Conservation (phyloP, 805 yeast species). For the Soucietia sequanensis region DNA sequence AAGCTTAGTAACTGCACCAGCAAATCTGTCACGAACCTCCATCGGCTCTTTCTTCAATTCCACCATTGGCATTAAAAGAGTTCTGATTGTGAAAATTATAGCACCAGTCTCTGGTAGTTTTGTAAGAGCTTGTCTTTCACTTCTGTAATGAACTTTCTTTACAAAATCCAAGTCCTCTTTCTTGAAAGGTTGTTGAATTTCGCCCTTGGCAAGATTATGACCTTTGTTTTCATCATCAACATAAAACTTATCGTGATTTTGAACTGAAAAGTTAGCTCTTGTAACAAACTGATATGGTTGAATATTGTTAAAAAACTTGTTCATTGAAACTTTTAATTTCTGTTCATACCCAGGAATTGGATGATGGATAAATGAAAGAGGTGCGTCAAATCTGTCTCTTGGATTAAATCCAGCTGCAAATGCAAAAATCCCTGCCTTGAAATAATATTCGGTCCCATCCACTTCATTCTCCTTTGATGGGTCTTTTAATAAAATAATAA, state of each 20-base stretch:
- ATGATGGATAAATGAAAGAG: slow-evolving; percentile 36
- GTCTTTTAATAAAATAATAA: slow-evolving; percentile 37
- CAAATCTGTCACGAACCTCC: slow-evolving; percentile 48
- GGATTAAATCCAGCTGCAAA: slow-evolving; percentile 48
- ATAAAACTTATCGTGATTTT: slow-evolving; percentile 31
- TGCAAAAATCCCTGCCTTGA: slow-evolving; percentile 45
- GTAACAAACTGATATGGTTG: slow-evolving; percentile 38
- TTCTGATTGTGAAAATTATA: slow-evolving; percentile 39
- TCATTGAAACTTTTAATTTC: slow-evolving; percentile 41
- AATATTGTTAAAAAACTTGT: slow-evolving; percentile 36
- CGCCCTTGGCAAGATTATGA: slow-evolving; percentile 28
- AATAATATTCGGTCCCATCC: slow-evolving; percentile 37
- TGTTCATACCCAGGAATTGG: slow-evolving; percentile 43
- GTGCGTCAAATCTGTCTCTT: slow-evolving; percentile 32
- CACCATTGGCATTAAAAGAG: slow-evolving; percentile 37
- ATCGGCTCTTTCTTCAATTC: slow-evolving; percentile 28
- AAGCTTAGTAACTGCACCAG: slow-evolving; percentile 63
- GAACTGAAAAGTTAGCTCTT: slow-evolving; percentile 41
- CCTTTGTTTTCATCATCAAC: slow-evolving; percentile 43
- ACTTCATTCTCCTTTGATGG: slow-evolving; percentile 23
- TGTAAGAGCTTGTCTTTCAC: slow-evolving; percentile 42
- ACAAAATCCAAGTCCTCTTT: slow-evolving; percentile 35
- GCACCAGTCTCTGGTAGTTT: slow-evolving; percentile 39
- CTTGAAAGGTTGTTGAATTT: slow-evolving; percentile 21
- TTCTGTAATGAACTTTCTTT: slow-evolving; percentile 38